Conservation (phyloP, 139 green algal species). For the Closterium sp. region DNA sequence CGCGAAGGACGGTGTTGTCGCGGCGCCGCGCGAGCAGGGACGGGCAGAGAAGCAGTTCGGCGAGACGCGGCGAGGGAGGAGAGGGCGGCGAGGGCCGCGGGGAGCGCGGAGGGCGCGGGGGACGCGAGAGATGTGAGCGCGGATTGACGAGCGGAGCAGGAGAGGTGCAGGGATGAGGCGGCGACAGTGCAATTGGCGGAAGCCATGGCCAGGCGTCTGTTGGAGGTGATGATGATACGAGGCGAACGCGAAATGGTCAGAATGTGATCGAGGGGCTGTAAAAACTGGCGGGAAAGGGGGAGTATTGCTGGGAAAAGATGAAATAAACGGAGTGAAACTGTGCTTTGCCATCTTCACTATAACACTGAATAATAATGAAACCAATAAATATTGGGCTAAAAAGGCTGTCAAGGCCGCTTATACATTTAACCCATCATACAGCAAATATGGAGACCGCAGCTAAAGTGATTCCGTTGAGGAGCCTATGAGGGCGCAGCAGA, state of each 20-base stretch:
- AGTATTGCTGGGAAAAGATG: neutral
- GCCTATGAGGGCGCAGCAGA: neutral
- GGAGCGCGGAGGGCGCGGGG: too few species aligned
- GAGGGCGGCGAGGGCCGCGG: neutral
- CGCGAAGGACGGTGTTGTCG: neutral
- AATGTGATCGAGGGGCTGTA: neutral
- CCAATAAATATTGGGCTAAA: too few species aligned
- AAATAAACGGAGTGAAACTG: neutral
- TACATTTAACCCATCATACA: too few species aligned
- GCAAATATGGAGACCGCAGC: too few species aligned
- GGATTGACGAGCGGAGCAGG: neutral
- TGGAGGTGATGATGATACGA: neutral
- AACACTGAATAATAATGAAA: too few species aligned
- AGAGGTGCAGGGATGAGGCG: neutral
- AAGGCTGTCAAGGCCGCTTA: too few species aligned
- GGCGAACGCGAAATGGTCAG: neutral
- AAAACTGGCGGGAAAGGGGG: neutral
- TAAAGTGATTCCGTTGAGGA: too few species aligned
- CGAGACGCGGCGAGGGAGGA: neutral
- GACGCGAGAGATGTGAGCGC: neutral
- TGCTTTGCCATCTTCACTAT: too few species aligned
- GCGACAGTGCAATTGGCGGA: neutral
- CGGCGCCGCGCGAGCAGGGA: neutral
- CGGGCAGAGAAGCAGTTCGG: neutral
- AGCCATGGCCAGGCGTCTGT: neutral